A percentile compares a stretch with the other conserved stretches of the same genome.
These are phyloP conservation scores for Beauveria rudraprayagi DNA, from an alignment of 2,329 filamentous ascomycete species.

Conservation along the genomic window DNA sequence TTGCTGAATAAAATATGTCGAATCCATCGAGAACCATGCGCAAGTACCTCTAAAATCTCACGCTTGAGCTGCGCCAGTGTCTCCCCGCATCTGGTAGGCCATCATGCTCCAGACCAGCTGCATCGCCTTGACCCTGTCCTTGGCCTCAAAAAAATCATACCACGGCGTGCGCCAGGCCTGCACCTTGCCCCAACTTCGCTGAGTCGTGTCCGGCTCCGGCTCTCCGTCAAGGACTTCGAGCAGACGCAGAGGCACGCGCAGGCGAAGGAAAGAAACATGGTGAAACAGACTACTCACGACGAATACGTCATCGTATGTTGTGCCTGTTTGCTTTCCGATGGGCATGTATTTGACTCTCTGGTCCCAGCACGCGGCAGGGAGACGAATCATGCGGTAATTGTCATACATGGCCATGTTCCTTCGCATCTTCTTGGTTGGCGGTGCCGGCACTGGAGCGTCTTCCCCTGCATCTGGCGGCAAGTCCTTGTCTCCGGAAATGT, in stretches of 20 bases:
- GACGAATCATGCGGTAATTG: slow-evolving; percentile 54
- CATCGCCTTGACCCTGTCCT: slow-evolving; percentile 50
- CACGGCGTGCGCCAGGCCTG: slow-evolving; percentile 51
- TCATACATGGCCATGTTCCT: slow-evolving; percentile 54
- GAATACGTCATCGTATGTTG: slow-evolving; percentile 52
- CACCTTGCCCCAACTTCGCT: slow-evolving; percentile 42
- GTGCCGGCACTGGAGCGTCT: slow-evolving; percentile 17
- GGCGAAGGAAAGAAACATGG: slow-evolving; percentile 49
- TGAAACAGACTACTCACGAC: slow-evolving; percentile 52
- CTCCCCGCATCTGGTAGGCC: slow-evolving; percentile 45
- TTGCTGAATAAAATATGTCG: neutral
- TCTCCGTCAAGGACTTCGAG: slow-evolving; percentile 45
- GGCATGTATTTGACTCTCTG: slow-evolving; percentile 49
- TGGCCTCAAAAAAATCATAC: slow-evolving; percentile 50
- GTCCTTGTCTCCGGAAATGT: slow-evolving; percentile 39
- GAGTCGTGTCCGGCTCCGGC: slow-evolving; percentile 24
- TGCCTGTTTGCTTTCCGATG: slow-evolving; percentile 42
- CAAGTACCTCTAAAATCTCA: neutral
- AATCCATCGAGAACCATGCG: neutral
- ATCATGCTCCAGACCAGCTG: slow-evolving; percentile 50
- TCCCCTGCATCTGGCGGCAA: slow-evolving; percentile 22
- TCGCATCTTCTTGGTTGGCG: slow-evolving; percentile 39
- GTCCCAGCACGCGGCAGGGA: slow-evolving; percentile 52
- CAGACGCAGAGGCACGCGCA: slow-evolving; percentile 48
- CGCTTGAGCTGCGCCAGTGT: neutral